Base-by-base conservation (phyloP, 164 flowering plant species). In the Vitis cinerea region DNA sequence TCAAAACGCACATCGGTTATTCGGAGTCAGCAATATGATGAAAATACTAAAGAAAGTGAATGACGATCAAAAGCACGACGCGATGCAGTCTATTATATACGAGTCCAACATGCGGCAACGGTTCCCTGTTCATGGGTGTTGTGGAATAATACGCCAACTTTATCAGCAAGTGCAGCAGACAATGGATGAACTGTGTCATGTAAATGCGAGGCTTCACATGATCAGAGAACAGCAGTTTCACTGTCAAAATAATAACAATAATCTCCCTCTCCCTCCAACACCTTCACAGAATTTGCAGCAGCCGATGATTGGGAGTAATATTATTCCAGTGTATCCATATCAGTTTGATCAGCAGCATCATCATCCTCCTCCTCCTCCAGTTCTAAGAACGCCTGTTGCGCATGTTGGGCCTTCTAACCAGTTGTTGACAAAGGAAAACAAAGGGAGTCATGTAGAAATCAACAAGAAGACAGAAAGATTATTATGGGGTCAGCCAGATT, bases 1-100 rank as follows among this genome's bases (percentile, higher is more conserved):
- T 57, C 51, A 27, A 10, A 70, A 75, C 9, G 85, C 74, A 1
- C 84, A 76, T n/a, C 55, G 61, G 14, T 53, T 83, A 49, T 84
- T 74, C 44, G 87, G 88, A 0, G 80, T 77, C 4, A 37, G 73
- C 59, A 82, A 81, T 58, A 44, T 86, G 10, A 50, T 27, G 19
- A 82, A 77, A 70, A 66, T 79, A 1, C 50, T 82, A 2, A 59
- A 52, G 9, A 10, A 63, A 0, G 48, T 79, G 0, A 47, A 59
- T 2, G 29, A 31, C 0, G 30, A 19, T 3, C 56, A 64, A 0
- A 65, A 66, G 31, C 50, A 63, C 8, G 61, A 70, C 1, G 83
- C 81, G 0, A 70, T 76, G 48, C 55, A 49, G 9, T 68, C 77
- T 0, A 63, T 84, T 9, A 65, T 65, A 3, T 73, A 17, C 48